A percentile compares a stretch with the other conserved stretches of the same genome.
Conservation (phyloP, 2,329 filamentous ascomycete genomes). For the Colletotrichum lupini region DNA sequence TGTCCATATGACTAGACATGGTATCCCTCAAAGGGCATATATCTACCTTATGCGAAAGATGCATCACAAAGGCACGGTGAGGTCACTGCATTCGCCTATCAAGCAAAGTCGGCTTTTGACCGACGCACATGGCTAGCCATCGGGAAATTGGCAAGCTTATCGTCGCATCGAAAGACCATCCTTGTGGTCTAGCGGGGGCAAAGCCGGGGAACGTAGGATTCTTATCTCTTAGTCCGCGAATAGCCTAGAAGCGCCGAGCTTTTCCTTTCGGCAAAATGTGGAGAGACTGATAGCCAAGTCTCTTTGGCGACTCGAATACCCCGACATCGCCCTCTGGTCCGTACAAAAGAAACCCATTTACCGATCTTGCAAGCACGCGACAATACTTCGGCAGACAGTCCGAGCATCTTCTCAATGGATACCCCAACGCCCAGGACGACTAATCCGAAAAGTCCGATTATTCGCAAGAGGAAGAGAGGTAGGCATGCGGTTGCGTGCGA, state of each 20-base stretch:
- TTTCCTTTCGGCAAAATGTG: conserved; percentile 26
- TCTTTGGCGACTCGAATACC: conserved; percentile 16
- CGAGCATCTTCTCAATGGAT: conserved; percentile 19
- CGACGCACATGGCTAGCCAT: conserved; percentile 8
- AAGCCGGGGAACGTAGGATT: conserved; percentile 19
- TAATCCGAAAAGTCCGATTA: conserved; percentile 13
- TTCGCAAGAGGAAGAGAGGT: conserved; percentile 28
- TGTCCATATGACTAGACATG: background rate
- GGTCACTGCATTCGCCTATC: conserved; percentile 33
- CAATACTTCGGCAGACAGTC: background rate
- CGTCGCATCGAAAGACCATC: conserved; percentile 17
- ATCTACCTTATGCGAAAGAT: conserved; percentile 11
- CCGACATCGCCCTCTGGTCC: conserved; percentile 26
- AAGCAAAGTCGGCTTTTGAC: conserved; percentile 4
- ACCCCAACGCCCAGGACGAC: background rate
- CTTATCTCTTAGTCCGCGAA: conserved; percentile 18
- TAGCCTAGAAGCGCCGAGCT: background rate
- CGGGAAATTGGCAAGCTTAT: conserved; percentile 22
- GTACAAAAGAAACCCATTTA: background rate
- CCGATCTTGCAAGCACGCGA: conserved; percentile 16
- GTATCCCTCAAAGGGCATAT: conserved; percentile 8
- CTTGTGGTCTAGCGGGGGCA: conserved; percentile 20
- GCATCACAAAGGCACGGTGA: conserved; percentile 7
- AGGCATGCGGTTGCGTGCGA: conserved; percentile 32
- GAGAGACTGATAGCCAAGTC: conserved; percentile 7